Conservation (phyloP, 1,284 basidiomycete species). For the Phellopilus nigrolimitatus region DNA sequence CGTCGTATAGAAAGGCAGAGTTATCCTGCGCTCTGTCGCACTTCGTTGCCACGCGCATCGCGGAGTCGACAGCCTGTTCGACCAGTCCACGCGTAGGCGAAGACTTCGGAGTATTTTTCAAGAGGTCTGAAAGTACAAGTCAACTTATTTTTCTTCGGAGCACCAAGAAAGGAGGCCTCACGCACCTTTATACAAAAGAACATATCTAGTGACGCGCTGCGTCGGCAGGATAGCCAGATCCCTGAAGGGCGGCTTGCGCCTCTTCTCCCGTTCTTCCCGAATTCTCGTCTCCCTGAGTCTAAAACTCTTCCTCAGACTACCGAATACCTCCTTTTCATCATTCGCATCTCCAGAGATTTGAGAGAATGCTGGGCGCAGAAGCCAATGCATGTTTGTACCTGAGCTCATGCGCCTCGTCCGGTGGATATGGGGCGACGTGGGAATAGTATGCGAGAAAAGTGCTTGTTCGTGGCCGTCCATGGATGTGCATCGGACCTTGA, state of each 20-base stretch:
- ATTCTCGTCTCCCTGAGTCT: neutral
- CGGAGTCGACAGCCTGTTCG: conserved; percentile 54
- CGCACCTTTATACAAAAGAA: conserved; percentile 59
- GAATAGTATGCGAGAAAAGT: neutral
- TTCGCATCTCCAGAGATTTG: neutral
- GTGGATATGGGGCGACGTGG: neutral
- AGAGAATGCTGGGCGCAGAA: conserved; percentile 13
- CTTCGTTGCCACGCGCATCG: conserved; percentile 53
- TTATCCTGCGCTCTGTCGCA: conserved; percentile 64
- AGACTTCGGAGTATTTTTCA: conserved; percentile 38
- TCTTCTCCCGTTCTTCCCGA: conserved; percentile 16
- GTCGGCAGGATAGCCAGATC: conserved; percentile 68
- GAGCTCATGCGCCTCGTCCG: conserved; percentile 1
- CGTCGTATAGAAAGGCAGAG: conserved; percentile 41
- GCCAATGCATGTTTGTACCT: conserved; percentile 15
- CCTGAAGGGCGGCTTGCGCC: conserved; percentile 30
- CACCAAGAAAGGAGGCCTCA: conserved; percentile 18
- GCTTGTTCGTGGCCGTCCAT: conserved; percentile 1
- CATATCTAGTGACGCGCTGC: conserved; percentile 66
- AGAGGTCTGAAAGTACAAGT: conserved; percentile 33
- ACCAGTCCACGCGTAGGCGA: conserved; percentile 45
- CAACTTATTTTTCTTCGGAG: conserved; percentile 1
- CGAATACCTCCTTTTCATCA: conserved; percentile 4
- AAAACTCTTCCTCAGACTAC: conserved; percentile 13
- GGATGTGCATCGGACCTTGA: conserved; percentile 9